Evolutionary conservation across 73 alveolate genomes (phyloP), one percentile per base, ranked within the genome.

Genomic region (Breviolum minutum): DNA sequence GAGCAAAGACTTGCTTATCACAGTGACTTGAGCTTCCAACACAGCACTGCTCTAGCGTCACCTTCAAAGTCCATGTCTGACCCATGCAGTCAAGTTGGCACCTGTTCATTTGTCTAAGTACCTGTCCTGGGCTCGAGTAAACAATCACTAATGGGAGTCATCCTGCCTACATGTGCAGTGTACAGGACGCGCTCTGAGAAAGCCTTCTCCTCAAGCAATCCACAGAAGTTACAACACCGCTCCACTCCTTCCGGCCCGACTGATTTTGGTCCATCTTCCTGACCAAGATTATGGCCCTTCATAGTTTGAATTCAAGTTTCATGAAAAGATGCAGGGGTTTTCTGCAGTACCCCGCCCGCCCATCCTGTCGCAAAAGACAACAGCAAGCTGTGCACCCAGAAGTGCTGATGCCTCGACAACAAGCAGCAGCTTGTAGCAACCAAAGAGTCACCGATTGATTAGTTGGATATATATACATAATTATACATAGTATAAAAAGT

Each of bases 11-110:
- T 77, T n/a, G 63, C 17, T 30, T 30, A 26, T 14, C 77, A 14
- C 24, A 68, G 77, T 68, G 14, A 19, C 89, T 40, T 66, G 86
- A 64, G 95, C 69, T 22, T 27, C 73, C 79, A 48, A 48, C 96
- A 96, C 60, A 99, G 98, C 83, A 99, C 99, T 19, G 99, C 99
- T 20, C 99, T 89, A 24, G 99, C 99, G 86, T 99, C 99, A 13
- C 99, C 99, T 5, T 73, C 26, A 20, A 7, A 26, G 86, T 24
- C 26, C 2, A 26, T 17, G 17, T 17, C 17, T 17, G n/a, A 68
- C n/a, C 77, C 24, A 68, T 17, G 77, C 77, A 14, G 77, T n/a
- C 77, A 68, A 68, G n/a, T 68, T 14, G 7, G 94, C 24, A 84
- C 76, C 60, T 84, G 76, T 6, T 30, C 61, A 77, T 63, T n/a